These are phyloP conservation scores for Boletus reticuloceps DNA, from an alignment of 768 basidiomycete species.

Conservation along the genomic window DNA sequence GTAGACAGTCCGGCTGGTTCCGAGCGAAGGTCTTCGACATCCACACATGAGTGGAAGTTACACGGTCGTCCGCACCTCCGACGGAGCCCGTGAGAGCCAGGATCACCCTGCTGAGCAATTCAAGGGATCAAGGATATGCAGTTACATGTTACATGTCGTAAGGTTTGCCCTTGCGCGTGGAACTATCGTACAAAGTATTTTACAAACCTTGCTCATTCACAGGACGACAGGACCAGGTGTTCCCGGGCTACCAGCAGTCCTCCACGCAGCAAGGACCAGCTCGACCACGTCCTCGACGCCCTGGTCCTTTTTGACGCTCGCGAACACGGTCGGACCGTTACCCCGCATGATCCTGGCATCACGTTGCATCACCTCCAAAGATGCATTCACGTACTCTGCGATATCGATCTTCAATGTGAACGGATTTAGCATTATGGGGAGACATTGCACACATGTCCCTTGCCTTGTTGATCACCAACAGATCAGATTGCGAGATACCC, in stretches of 20 bases:
- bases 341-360: constrained; percentile 95
- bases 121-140: neutral
- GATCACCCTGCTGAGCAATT: neutral
- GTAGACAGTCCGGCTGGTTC: neutral
- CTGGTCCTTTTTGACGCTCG: constrained; percentile 72
- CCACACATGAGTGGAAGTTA: neutral
- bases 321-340: constrained; percentile 89
- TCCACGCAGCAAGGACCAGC: constrained; percentile 88
- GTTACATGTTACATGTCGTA: constrained; percentile 4
- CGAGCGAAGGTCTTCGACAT: neutral
- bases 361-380: constrained; percentile 90
- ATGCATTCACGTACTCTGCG: constrained; percentile 89
- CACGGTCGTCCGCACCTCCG: too few species aligned
- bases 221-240: constrained; percentile 37
- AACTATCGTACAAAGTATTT: neutral
- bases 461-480: constrained; percentile 95
- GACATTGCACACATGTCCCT: neutral
- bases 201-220: constrained; percentile 11
- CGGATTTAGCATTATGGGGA: neutral
- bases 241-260: constrained; percentile 73
- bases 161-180: neutral
- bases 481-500: constrained; percentile 93
- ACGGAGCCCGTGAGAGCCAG: constrained; percentile 14
- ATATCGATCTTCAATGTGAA: constrained; percentile 71
- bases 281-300: constrained; percentile 82